phyloP scores from a whole-genome alignment of 1,284 basidiomycete genomes.

The Rhodotorula mucilaginosa region DNA sequence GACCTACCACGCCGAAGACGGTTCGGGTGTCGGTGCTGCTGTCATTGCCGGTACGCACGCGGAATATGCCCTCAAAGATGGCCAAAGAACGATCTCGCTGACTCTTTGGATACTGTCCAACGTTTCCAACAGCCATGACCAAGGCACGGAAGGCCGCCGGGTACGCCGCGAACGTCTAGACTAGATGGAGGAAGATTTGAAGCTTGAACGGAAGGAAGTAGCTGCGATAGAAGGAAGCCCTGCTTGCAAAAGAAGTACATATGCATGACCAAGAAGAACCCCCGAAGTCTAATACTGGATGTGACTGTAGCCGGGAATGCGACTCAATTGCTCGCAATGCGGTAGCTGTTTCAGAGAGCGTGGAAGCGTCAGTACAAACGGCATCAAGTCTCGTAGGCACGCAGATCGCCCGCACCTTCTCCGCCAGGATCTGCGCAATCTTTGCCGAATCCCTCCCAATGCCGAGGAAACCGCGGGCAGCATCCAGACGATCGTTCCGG shows the following conservation, averaged over 20 bases:
- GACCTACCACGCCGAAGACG: slow-evolving; percentile 90
- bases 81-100: too few relatives aligned
- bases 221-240: neutral
- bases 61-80: too few relatives aligned
- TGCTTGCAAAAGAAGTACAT: slow-evolving; percentile 4
- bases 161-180: slow-evolving; percentile 48
- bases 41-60: slow-evolving; percentile 77
- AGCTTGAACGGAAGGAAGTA: neutral
- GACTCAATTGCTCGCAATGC: slow-evolving; percentile 71
- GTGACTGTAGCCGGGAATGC: slow-evolving; percentile 31
- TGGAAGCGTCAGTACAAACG: neutral
- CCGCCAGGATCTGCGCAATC: slow-evolving; percentile 1
- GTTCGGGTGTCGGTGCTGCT: slow-evolving; percentile 90
- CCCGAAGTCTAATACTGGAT: slow-evolving; percentile 6
- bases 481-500: slow-evolving; percentile 66
- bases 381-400: neutral
- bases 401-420: slow-evolving; percentile 40
- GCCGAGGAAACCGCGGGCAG: slow-evolving; percentile 80
- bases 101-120: neutral
- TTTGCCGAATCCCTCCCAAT: slow-evolving; percentile 50
- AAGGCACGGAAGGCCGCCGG: slow-evolving; percentile 59
- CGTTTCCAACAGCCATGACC: slow-evolving; percentile 58
- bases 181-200: too few relatives aligned
- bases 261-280: neutral
- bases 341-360: slow-evolving; percentile 56